phyloP scores from a whole-genome alignment of 495 filamentous ascomycete genomes.

The Entonaema liquescens region DNA sequence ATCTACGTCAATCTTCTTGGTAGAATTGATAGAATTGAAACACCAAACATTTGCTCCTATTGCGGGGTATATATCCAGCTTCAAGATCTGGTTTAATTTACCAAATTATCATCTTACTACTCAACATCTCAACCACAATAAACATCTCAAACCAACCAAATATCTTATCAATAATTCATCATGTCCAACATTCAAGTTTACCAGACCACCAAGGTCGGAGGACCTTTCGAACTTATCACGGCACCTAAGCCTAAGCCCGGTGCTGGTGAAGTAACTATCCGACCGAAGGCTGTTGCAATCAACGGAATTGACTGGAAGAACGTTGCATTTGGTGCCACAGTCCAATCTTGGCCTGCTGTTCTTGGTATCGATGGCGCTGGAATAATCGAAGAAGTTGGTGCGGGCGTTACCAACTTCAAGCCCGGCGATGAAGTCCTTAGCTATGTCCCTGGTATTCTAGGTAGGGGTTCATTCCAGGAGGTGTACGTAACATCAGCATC shows the following conservation, averaged over 20 bases:
- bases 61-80: constrained; percentile 1
- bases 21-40: not conserved
- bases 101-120: not conserved
- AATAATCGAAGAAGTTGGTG: constrained; percentile 46
- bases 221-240: constrained; percentile 18
- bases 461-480: constrained; percentile 53
- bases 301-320: constrained; percentile 54
- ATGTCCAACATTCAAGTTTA: constrained; percentile 32
- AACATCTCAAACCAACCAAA: not conserved
- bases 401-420: constrained; percentile 43
- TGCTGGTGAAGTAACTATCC: constrained; percentile 49
- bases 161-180: not conserved
- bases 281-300: constrained; percentile 46
- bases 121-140: not conserved
- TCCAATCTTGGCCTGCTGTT: constrained; percentile 48
- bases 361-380: constrained; percentile 53
- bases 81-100: not conserved
- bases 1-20: not conserved
- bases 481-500: constrained; percentile 47
- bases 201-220: constrained; percentile 21
- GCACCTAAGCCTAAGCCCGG: constrained; percentile 42
- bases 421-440: constrained; percentile 54
- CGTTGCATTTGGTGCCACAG: constrained; percentile 45
- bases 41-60: not conserved
- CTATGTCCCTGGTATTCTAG: constrained; percentile 29